A percentile compares a stretch with the other conserved stretches of the same genome.
phyloP scores from a whole-genome alignment of 306 rosid species.

The Glycine soja region DNA sequence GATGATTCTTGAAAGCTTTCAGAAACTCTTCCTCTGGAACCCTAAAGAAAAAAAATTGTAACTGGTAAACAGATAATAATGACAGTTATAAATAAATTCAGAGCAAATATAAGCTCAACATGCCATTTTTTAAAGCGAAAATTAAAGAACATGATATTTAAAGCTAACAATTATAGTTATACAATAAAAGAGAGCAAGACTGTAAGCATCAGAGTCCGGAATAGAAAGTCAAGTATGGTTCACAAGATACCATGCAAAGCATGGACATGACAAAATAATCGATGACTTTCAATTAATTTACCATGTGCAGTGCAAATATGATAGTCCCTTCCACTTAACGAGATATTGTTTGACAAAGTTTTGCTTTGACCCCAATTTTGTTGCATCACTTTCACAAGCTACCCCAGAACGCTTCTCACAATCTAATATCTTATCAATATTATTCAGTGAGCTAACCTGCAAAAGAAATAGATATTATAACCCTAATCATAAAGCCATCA shows the following conservation, averaged over 20 bases:
- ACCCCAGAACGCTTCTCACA: slow-evolving; percentile 89
- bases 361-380: slow-evolving; percentile 76
- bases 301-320: slow-evolving; percentile 94
- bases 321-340: slow-evolving; percentile 95
- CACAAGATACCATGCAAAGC: slow-evolving; percentile 21
- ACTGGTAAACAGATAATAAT: slow-evolving; percentile 45
- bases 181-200: not conserved
- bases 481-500: slow-evolving; percentile 30
- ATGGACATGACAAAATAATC: slow-evolving; percentile 10
- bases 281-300: slow-evolving; percentile 50
- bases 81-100: not conserved
- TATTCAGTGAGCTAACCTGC: slow-evolving; percentile 94
- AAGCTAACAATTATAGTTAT: not conserved
- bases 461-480: slow-evolving; percentile 20
- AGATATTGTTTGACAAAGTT: slow-evolving; percentile 90
- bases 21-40: slow-evolving; percentile 87
- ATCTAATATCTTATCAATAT: slow-evolving; percentile 87
- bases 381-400: slow-evolving; percentile 72
- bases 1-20: slow-evolving; percentile 85
- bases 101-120: not conserved
- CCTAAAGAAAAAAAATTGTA: slow-evolving; percentile 56
- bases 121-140: not conserved
- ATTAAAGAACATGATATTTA: not conserved
- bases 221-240: slow-evolving; percentile 28
- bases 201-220: not conserved